Evolutionary conservation across 2,329 filamentous ascomycete species (phyloP), one percentile per base, ranked within the genome.

Genomic region (Colletotrichum shisoi): DNA sequence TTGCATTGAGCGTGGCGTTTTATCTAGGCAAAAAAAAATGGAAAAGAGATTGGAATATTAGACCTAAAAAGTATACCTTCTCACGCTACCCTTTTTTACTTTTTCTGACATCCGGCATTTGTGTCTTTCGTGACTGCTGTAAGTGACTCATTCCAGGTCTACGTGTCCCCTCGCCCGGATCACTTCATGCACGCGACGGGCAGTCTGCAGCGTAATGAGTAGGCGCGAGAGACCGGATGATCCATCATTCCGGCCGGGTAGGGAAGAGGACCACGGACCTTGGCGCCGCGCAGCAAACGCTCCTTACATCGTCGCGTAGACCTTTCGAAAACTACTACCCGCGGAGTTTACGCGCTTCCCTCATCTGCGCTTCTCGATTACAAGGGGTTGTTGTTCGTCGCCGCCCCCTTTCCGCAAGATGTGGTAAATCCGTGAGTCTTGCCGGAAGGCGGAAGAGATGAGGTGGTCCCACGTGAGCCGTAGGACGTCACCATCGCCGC

Each of bases 1-100:
- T 57, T 67, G 64, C 64, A 67, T 67, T 67, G 54, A 67, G 64
- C 64, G 64, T 64, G 64, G 64, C 61, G 61, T 67, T 67, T 57
- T 63, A 34, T 54, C 60, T 67, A 59, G 61, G 61, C 42, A 67
- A 58, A 46, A 58, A 46, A 59, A 39, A 27, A 54, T 39, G 40
- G 21, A 49, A 39, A 27, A 54, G 39, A 54, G 21, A 21, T 42
- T 62, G 49, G 49, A 62, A 62, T 48, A 46, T 64, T 48, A 67
- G 15, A 64, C 40, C 37, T 40, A 52, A 48, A 53, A 59, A 31
- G 27, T 19, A 24, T 37, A 31, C n/a, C 19, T 12, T 39, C 49
- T 13, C 42, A 19, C 37, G 52, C 11, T 5, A 12, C 7, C 34
- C n/a, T 42, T 37, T 12, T 9, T 9, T 42, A 15, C 19, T 31